Evolutionary conservation across 2,329 filamentous ascomycete genomes (phyloP).

Genomic region (Mycosphaerella arachidis): DNA sequence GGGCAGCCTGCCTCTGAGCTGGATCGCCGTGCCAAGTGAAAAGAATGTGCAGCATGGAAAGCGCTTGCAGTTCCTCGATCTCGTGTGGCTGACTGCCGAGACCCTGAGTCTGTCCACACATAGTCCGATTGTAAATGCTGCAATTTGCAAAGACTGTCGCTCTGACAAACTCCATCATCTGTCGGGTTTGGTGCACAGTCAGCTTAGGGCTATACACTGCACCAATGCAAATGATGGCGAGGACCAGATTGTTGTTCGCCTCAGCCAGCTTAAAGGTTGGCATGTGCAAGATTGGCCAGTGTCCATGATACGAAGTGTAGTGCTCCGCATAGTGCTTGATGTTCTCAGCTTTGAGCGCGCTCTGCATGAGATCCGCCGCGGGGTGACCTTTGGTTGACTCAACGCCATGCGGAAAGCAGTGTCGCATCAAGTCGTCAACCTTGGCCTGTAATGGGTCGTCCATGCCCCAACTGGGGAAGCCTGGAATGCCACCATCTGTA

Average conservation of each 20-base stretch:
- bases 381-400: slow-evolving; percentile 52
- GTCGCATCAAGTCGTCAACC: slow-evolving; percentile 43
- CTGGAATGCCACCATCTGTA: slow-evolving; percentile 31
- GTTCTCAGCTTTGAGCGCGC: slow-evolving; percentile 62
- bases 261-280: slow-evolving; percentile 65
- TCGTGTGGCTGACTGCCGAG: slow-evolving; percentile 36
- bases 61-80: slow-evolving; percentile 64
- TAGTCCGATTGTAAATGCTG: slow-evolving; percentile 45
- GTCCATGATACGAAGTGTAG: slow-evolving; percentile 68
- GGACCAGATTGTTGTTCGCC: slow-evolving; percentile 62
- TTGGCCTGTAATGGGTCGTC: slow-evolving; percentile 46
- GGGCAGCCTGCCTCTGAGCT: slow-evolving; percentile 59
- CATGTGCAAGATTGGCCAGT: slow-evolving; percentile 69
- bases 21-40: slow-evolving; percentile 68
- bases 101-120: slow-evolving; percentile 38
- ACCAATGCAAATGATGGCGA: slow-evolving; percentile 68
- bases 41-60: slow-evolving; percentile 58
- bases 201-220: slow-evolving; percentile 68
- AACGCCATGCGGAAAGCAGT: slow-evolving; percentile 54
- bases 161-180: slow-evolving; percentile 62
- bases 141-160: slow-evolving; percentile 56
- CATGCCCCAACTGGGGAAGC: slow-evolving; percentile 41
- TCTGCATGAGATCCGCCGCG: slow-evolving; percentile 39
- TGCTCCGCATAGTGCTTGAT: slow-evolving; percentile 66
- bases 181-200: slow-evolving; percentile 57